These are phyloP conservation scores for Sclerotinia borealis DNA, from an alignment of 2,329 filamentous ascomycete species.

Conservation along the genomic window DNA sequence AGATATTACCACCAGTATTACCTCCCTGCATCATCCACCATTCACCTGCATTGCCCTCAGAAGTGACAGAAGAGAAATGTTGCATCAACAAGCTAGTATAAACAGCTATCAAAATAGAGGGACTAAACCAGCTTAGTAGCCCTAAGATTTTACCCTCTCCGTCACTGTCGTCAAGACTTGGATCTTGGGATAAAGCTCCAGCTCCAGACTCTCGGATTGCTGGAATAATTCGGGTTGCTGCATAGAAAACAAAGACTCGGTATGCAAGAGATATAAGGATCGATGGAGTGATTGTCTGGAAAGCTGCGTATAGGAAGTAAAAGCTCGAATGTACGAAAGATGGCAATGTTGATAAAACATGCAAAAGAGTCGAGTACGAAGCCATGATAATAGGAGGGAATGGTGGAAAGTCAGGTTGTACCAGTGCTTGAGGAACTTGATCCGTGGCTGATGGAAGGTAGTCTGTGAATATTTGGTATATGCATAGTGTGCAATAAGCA, in stretches of 20 bases:
- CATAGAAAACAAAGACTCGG: constrained; percentile 90
- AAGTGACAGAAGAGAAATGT: constrained; percentile 74
- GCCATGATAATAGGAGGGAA: constrained; percentile 97
- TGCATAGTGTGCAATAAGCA: constrained; percentile 95
- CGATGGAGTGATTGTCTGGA: constrained; percentile 91
- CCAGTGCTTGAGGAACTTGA: constrained; percentile 45
- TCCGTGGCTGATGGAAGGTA: constrained; percentile 70
- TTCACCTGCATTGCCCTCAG: constrained; percentile 56
- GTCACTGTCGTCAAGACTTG: constrained; percentile 78
- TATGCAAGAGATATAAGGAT: constrained; percentile 94
- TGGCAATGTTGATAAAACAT: constrained; percentile 76
- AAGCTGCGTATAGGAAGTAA: constrained; percentile 81
- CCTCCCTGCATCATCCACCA: constrained; percentile 85
- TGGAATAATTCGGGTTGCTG: constrained; percentile 90
- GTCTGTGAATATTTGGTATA: constrained; percentile 99
- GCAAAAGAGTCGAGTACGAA: constrained; percentile 86
- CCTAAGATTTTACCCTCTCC: constrained; percentile 74
- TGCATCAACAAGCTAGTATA: constrained; percentile 95
- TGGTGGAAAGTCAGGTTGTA: constrained; percentile 88
- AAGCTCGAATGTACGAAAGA: constrained; percentile 77
- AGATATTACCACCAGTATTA: constrained; percentile 76
- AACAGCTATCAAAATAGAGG: constrained; percentile 88
- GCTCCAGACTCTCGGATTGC: constrained; percentile 84
- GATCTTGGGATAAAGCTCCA: constrained; percentile 75
- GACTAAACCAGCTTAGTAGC: constrained; percentile 88